These are phyloP conservation scores for Candida glucosophila DNA, from an alignment of 1,139 yeast genomes.

Conservation along the genomic window DNA sequence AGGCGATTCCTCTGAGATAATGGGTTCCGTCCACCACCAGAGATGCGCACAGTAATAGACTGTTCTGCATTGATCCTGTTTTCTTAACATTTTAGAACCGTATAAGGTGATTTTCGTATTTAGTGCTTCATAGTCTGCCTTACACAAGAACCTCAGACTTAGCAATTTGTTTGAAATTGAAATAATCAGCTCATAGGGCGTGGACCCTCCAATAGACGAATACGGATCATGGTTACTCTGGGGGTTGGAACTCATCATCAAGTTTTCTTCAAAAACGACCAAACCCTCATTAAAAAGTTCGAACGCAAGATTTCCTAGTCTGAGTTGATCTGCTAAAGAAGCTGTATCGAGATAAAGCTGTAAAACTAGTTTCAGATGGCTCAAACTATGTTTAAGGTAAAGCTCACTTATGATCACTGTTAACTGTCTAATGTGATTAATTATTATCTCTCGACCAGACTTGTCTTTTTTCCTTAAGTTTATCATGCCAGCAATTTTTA, in stretches of 20 bases:
- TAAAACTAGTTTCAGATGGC: conserved; percentile 40
- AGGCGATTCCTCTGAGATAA: conserved; percentile 19
- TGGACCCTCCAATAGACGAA: conserved; percentile 30
- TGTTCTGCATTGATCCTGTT: conserved; percentile 91
- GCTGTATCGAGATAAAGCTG: conserved; percentile 51
- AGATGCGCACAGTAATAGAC: conserved; percentile 83
- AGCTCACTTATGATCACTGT: conserved; percentile 69
- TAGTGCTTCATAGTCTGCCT: conserved; percentile 67
- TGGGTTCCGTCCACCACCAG: conserved; percentile 80
- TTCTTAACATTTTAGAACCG: conserved; percentile 81
- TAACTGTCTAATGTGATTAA: conserved; percentile 68
- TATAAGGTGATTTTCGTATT: conserved; percentile 81
- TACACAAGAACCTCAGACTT: conserved; percentile 45
- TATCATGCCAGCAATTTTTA: conserved; percentile 41
- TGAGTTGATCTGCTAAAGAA: conserved; percentile 67
- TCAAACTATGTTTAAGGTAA: conserved; percentile 40
- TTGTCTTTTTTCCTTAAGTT: conserved; percentile 13
- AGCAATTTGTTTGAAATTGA: conserved; percentile 57
- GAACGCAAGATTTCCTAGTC: conserved; percentile 50
- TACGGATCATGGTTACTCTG: conserved; percentile 21
- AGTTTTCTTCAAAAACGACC: conserved; percentile 76
- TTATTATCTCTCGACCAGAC: conserved; percentile 38
- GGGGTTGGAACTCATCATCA: conserved; percentile 15
- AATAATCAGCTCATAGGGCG: conserved; percentile 30
- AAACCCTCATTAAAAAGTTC: conserved; percentile 88